phyloP scores from a whole-genome alignment of 352 stramenopile species.

The Pilasporangium apinafurcum region DNA sequence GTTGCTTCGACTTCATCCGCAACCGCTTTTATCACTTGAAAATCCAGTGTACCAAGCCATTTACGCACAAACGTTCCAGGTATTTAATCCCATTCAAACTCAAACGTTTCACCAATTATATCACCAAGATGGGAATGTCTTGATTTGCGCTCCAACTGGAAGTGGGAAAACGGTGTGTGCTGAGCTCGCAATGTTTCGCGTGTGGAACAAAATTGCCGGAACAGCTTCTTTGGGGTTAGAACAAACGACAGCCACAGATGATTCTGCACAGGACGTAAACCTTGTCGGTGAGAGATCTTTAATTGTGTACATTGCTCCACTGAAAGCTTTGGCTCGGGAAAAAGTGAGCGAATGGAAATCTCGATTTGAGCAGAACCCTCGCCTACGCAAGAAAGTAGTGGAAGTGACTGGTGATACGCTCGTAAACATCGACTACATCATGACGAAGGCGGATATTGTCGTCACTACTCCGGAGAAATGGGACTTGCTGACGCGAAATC shows the following conservation, averaged over 20 bases:
- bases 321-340: constrained; percentile 96
- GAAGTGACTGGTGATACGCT: constrained; percentile 97
- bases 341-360: constrained; percentile 95
- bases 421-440: constrained; percentile 86
- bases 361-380: constrained; percentile 80
- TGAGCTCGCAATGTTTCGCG: constrained; percentile 95
- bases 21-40: constrained; percentile 91
- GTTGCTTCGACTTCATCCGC: constrained; percentile 92
- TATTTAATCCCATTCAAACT: constrained; percentile 95
- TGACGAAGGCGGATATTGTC: constrained; percentile 94
- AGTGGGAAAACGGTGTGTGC: constrained; percentile 96
- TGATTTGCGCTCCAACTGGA: constrained; percentile 96
- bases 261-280: too few species aligned
- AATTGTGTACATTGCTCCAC: constrained; percentile 97
- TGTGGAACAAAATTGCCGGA: constrained; percentile 72
- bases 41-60: constrained; percentile 89
- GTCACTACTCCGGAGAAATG: constrained; percentile 98
- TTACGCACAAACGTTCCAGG: constrained; percentile 87
- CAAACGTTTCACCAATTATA: constrained; percentile 98
- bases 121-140: constrained; percentile 92
- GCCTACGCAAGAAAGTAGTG: constrained; percentile 90
- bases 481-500: constrained; percentile 95
- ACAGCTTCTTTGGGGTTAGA: too few species aligned
- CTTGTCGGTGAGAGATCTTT: constrained; percentile 29
- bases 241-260: too few species aligned